phyloP scores from a whole-genome alignment of 305 asterid genomes.

The Fraxinus baroniana region DNA sequence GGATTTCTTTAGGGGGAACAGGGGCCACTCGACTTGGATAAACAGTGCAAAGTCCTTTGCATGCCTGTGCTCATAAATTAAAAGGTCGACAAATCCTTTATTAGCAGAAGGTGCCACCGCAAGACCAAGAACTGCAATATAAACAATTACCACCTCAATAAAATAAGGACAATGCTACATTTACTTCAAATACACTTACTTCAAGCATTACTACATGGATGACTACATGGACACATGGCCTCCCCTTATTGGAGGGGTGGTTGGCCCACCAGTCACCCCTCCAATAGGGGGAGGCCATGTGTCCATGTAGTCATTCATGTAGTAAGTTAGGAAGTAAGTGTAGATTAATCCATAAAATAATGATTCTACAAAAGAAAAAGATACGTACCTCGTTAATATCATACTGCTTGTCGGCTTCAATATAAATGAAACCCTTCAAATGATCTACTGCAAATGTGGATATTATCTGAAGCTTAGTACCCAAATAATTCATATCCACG shows the following conservation, averaged over 20 bases:
- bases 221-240: too few species aligned
- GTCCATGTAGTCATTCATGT: too few species aligned
- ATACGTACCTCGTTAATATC: slow-evolving; percentile 75
- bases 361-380: slow-evolving; percentile 12
- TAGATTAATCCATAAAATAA: too few species aligned
- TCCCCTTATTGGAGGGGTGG: too few species aligned
- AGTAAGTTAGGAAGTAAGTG: too few species aligned
- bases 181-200: too few species aligned
- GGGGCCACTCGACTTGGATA: slow-evolving; percentile 61
- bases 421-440: slow-evolving; percentile 66
- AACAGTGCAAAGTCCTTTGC: slow-evolving; percentile 67
- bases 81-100: slow-evolving; percentile 19
- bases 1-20: slow-evolving; percentile 58
- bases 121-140: slow-evolving; percentile 6
- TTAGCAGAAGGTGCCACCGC: background rate
- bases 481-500: slow-evolving; percentile 60
- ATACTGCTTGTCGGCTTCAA: slow-evolving; percentile 78
- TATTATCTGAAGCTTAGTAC: slow-evolving; percentile 68
- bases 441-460: slow-evolving; percentile 89
- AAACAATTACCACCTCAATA: slow-evolving; percentile 8
- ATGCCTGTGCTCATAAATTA: slow-evolving; percentile 55
- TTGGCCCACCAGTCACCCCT: too few species aligned
- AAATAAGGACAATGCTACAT: too few species aligned
- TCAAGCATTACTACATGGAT: too few species aligned
- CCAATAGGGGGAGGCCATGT: too few species aligned